phyloP scores from a whole-genome alignment of 345 rosid genomes.

The Hypericum perforatum region DNA sequence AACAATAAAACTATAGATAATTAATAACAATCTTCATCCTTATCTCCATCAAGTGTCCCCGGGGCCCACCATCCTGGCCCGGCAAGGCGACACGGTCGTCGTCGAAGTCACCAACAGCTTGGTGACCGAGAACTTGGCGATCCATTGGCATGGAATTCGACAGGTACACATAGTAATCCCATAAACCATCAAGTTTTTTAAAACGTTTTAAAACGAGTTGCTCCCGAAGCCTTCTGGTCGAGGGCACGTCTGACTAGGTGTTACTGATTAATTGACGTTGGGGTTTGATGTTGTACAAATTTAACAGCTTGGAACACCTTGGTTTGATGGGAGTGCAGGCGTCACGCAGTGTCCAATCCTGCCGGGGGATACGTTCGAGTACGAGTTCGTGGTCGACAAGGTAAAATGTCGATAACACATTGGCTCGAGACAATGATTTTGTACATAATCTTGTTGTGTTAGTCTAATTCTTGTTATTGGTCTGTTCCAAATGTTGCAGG shows the following conservation, averaged over 20 bases:
- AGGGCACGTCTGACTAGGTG: neutral
- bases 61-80: constrained; percentile 54
- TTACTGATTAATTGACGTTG: neutral
- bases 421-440: too few species aligned
- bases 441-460: too few species aligned
- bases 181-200: too few species aligned
- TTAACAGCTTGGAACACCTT: constrained; percentile 49
- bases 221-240: too few species aligned
- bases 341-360: constrained; percentile 67
- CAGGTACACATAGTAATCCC: constrained; percentile 23
- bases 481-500: constrained; percentile 22
- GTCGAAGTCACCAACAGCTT: constrained; percentile 60
- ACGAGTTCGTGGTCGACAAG: constrained; percentile 60
- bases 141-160: constrained; percentile 85
- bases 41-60: too few species aligned
- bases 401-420: constrained; percentile 12
- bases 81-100: constrained; percentile 54
- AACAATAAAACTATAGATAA: too few species aligned
- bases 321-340: constrained; percentile 69
- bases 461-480: too few species aligned
- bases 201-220: too few species aligned
- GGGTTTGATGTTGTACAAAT: neutral
- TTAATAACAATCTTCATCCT: too few species aligned
- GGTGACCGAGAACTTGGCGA: constrained; percentile 45
- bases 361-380: constrained; percentile 55